phyloP scores from a whole-genome alignment of 2,329 filamentous ascomycete species.

The Erysiphe pulchra region DNA sequence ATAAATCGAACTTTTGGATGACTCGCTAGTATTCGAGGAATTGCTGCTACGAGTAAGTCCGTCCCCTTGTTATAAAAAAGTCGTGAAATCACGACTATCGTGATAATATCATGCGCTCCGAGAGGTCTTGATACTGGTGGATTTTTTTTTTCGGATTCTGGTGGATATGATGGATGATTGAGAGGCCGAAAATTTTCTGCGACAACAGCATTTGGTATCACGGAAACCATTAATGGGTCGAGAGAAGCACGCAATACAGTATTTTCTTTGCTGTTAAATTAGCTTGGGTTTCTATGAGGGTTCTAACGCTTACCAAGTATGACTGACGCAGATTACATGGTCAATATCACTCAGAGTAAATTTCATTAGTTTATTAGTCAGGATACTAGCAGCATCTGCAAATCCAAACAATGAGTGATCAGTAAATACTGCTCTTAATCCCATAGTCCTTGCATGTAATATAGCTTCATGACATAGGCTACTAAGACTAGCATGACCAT shows the following conservation, averaged over 20 bases:
- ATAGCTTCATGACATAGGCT: slow-evolving; percentile 88
- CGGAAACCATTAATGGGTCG: slow-evolving; percentile 89
- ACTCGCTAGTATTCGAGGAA: slow-evolving; percentile 69
- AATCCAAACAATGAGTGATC: slow-evolving; percentile 96
- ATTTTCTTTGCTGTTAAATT: slow-evolving; percentile 59
- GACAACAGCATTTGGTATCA: slow-evolving; percentile 92
- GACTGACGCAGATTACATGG: slow-evolving; percentile 93
- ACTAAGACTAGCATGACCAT: slow-evolving; percentile 87
- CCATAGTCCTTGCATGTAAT: slow-evolving; percentile 87
- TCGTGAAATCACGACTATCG: slow-evolving; percentile 88
- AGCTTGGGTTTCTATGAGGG: slow-evolving; percentile 3
- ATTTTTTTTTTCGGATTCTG: slow-evolving; percentile 13
- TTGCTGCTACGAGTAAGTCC: slow-evolving; percentile 84
- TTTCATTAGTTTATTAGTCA: slow-evolving; percentile 92
- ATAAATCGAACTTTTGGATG: slow-evolving; percentile 92
- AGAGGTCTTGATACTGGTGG: slow-evolving; percentile 35
- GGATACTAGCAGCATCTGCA: slow-evolving; percentile 80
- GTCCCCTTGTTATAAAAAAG: slow-evolving; percentile 98
- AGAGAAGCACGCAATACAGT: slow-evolving; percentile 83
- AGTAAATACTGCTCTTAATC: slow-evolving; percentile 81
- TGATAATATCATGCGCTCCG: slow-evolving; percentile 66
- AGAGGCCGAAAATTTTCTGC: slow-evolving; percentile 81
- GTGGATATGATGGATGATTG: slow-evolving; percentile 21
- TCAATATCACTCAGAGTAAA: slow-evolving; percentile 92
- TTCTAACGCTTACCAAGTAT: slow-evolving; percentile 51